These are phyloP conservation scores for Fraxinus sp. DNA, from an alignment of 305 asterid genomes.

Conservation along the genomic window DNA sequence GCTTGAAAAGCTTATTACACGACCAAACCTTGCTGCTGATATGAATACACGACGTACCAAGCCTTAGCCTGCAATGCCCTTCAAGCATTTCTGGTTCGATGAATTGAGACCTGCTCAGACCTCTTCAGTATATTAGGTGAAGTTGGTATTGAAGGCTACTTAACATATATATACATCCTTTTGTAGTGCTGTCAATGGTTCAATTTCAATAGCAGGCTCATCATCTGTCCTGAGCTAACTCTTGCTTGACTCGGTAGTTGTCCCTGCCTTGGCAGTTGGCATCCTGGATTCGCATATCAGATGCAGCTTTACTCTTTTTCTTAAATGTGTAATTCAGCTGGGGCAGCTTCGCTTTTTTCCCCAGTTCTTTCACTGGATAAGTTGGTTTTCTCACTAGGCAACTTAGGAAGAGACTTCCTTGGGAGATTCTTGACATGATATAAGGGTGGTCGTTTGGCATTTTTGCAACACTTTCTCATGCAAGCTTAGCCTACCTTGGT, in stretches of 20 bases:
- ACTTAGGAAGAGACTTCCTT: background rate
- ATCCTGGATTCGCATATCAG: background rate
- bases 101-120: too few species aligned
- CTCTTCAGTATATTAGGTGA: too few species aligned
- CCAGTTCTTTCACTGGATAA: background rate
- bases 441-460: background rate
- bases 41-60: too few species aligned
- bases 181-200: background rate
- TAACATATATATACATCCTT: background rate
- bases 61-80: too few species aligned
- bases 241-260: background rate
- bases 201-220: background rate
- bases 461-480: slow-evolving; percentile 39
- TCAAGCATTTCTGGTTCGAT: too few species aligned
- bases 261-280: background rate
- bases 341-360: background rate
- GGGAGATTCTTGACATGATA: background rate
- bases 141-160: background rate
- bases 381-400: background rate
- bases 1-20: too few species aligned
- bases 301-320: background rate
- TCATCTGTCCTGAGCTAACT: background rate
- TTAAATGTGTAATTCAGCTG: background rate
- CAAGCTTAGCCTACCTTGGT: slow-evolving; percentile 63
- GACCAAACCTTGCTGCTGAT: too few species aligned